Evolutionary conservation across 108 stramenopile species (phyloP).

Genomic region (Nannochloropsis granulata): DNA sequence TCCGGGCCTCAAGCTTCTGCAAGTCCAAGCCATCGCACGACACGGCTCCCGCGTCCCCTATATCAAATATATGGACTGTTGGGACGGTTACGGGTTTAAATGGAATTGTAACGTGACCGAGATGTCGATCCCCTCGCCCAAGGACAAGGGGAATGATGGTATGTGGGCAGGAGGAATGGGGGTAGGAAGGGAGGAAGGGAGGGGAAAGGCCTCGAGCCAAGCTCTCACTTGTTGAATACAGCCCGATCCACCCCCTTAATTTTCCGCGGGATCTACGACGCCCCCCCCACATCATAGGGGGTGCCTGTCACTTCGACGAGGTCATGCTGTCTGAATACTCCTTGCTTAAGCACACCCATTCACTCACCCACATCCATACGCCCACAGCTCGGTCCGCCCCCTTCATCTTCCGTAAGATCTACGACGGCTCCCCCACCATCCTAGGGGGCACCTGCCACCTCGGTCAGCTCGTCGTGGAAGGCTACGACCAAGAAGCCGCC

Average conservation of each 20-base stretch:
- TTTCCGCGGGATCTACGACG: constrained; percentile 34
- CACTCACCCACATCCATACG: background rate
- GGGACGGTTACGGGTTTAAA: constrained; percentile 3
- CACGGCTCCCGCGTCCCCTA: constrained; percentile 14
- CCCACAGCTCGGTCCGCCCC: background rate
- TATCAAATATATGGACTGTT: constrained; percentile 1
- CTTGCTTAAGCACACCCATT: background rate
- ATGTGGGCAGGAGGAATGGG: background rate
- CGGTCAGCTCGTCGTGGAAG: constrained; percentile 33
- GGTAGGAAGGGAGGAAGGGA: background rate
- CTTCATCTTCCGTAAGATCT: constrained; percentile 28
- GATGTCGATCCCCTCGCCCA: background rate
- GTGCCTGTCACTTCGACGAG: constrained; percentile 30
- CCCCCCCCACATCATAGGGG: constrained; percentile 18
- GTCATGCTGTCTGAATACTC: background rate
- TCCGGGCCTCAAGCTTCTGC: background rate
- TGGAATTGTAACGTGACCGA: constrained; percentile 20
- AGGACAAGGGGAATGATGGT: background rate
- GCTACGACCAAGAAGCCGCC: constrained; percentile 26
- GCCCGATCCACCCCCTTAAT: background rate
- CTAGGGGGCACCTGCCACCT: constrained; percentile 30
- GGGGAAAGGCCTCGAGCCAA: no score
- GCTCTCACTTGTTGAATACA: no score
- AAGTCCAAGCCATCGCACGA: constrained; percentile 6
- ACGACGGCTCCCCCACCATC: constrained; percentile 28